Conservation (phyloP, 306 rosid genomes). For the Fagus sylvatica region DNA sequence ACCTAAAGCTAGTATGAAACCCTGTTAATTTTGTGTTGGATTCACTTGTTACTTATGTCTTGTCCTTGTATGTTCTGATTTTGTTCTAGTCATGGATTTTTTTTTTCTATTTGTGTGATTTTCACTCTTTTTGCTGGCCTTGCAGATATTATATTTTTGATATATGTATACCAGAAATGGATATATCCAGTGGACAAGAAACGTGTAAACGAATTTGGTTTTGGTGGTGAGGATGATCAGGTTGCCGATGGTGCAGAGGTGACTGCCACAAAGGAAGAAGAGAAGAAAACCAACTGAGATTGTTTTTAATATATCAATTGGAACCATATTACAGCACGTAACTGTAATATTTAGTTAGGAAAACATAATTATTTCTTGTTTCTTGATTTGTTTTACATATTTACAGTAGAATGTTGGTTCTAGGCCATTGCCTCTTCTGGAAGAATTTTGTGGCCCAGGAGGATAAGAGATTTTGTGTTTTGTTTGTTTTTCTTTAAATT, state of each 20-base stretch:
- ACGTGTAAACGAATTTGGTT: slow-evolving; percentile 94
- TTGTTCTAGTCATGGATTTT: not conserved
- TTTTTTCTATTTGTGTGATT: slow-evolving; percentile 17
- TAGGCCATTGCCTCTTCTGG: slow-evolving; percentile 11
- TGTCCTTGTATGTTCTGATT: not conserved
- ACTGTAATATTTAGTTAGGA: slow-evolving; percentile 27
- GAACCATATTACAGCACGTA: slow-evolving; percentile 24
- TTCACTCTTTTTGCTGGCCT: slow-evolving; percentile 11
- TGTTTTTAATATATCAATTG: slow-evolving; percentile 27
- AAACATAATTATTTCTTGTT: slow-evolving; percentile 19
- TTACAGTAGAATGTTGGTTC: slow-evolving; percentile 28
- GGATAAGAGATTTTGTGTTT: not conserved
- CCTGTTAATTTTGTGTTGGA: not conserved
- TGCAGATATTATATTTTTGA: slow-evolving; percentile 92
- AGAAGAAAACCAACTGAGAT: slow-evolving; percentile 88
- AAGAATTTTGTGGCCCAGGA: slow-evolving; percentile 26
- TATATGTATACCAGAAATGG: slow-evolving; percentile 89
- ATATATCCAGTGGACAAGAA: slow-evolving; percentile 88
- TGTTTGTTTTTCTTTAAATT: not conserved
- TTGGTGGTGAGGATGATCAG: slow-evolving; percentile 82
- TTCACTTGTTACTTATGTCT: not conserved
- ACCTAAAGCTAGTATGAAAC: not conserved
- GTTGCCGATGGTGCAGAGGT: slow-evolving; percentile 34
- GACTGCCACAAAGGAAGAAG: slow-evolving; percentile 58
- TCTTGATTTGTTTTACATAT: slow-evolving; percentile 24